Conservation (phyloP, 2,329 filamentous ascomycete genomes). For the Chaetomium olivaceum region DNA sequence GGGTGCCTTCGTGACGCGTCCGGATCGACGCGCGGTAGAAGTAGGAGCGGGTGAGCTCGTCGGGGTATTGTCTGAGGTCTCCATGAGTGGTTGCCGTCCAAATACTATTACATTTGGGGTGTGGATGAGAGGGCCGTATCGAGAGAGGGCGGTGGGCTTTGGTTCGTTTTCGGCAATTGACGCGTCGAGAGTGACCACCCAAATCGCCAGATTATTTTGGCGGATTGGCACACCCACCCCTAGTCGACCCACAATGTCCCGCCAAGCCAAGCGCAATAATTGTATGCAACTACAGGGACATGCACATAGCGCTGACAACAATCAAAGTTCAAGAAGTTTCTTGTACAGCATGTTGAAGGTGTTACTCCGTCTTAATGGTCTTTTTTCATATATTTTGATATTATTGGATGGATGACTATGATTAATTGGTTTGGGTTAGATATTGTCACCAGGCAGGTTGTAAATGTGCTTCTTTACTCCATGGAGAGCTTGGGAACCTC, state of each 20-base stretch:
- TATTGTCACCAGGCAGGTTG: not conserved
- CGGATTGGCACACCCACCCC: slow-evolving; percentile 26
- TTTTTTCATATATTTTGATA: not conserved
- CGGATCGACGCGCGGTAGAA: slow-evolving; percentile 64
- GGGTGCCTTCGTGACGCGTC: slow-evolving; percentile 64
- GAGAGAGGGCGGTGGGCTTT: slow-evolving; percentile 15
- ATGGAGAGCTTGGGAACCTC: not conserved
- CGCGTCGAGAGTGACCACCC: slow-evolving; percentile 29
- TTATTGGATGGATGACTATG: not conserved
- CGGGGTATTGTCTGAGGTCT: slow-evolving; percentile 57
- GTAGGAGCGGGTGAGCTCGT: slow-evolving; percentile 53
- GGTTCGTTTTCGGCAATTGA: slow-evolving; percentile 31
- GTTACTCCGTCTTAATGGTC: not conserved
- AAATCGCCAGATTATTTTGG: slow-evolving; percentile 34
- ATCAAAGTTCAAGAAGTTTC: no score
- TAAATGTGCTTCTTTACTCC: not conserved
- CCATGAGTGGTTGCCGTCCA: slow-evolving; percentile 51
- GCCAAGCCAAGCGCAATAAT: not conserved
- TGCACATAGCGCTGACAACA: not conserved
- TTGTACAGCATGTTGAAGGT: not conserved
- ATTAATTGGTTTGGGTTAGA: not conserved
- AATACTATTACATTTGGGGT: slow-evolving; percentile 42
- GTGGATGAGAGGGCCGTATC: slow-evolving; percentile 16
- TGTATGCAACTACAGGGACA: slow-evolving; percentile 15
- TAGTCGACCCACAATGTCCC: not conserved